Evolutionary conservation across 2,329 filamentous ascomycete species (phyloP), one percentile per base, ranked within the genome.

Genomic region (Sarocladium kiliense): DNA sequence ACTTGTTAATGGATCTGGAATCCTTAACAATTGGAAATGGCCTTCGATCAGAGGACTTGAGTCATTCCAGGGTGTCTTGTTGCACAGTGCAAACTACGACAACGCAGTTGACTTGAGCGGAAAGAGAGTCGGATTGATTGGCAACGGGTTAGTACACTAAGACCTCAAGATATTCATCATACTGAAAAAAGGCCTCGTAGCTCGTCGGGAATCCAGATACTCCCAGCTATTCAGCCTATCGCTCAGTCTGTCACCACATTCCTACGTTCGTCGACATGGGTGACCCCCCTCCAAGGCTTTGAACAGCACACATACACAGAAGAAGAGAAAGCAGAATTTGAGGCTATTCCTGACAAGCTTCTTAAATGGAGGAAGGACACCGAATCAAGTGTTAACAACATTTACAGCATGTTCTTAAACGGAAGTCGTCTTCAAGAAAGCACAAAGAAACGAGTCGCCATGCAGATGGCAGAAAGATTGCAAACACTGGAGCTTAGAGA

Each of bases 21-120:
- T 61, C 11, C 64, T 80, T 53, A 63, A 63, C 21, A 53, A 59
- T 41, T 62, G 59, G 60, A 58, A 58, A 54, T 78, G 75, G 72
- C 81, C 81, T 1, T 68, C 71, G 10, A 78, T 83, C 30, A 66
- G 72, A 0, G 81, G 80, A 0, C 59, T 82, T 0, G 57, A 73
- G 5, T 66, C 68, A 9, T 85, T 80, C 65, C 67, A 75, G 55
- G 81, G 80, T 12, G 63, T 66, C 10, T 63, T 80, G 2, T 69
- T 80, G 42, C 81, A 85, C 62, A 79, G 75, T 0, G 78, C 60
- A 14, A 58, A 59, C 47, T 84, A 80, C 79, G 66, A 76, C 27
- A 82, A 82, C 62, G 71, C 68, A 0, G 60, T 74, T 11, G 64
- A 69, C 10, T 63, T 75, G 0, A 63, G 60, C 23, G 71, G 68